These are phyloP conservation scores for Cordyceps sp. DNA, from an alignment of 2,329 filamentous ascomycete genomes.

Conservation along the genomic window DNA sequence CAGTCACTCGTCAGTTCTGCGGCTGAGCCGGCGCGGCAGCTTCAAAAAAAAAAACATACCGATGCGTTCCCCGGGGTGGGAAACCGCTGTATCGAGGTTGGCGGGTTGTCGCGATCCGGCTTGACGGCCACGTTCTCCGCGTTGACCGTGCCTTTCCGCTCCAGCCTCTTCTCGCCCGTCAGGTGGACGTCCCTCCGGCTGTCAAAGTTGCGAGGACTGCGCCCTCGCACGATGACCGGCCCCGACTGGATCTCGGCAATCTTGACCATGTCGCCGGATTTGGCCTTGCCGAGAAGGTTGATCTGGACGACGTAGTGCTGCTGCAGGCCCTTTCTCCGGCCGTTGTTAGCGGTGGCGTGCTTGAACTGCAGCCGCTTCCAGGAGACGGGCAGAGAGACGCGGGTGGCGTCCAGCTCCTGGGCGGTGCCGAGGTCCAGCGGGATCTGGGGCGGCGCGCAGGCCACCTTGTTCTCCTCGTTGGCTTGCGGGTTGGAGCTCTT, in stretches of 20 bases:
- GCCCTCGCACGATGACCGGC: slow-evolving; percentile 85
- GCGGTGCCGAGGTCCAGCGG: slow-evolving; percentile 37
- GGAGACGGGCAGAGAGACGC: slow-evolving; percentile 65
- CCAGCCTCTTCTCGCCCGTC: slow-evolving; percentile 33
- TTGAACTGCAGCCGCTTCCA: slow-evolving; percentile 95
- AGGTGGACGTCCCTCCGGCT: slow-evolving; percentile 73
- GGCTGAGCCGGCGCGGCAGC: not conserved
- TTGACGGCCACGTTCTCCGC: slow-evolving; percentile 17
- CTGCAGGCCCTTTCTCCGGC: slow-evolving; percentile 80
- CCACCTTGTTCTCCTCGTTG: slow-evolving; percentile 31
- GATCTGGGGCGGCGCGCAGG: slow-evolving; percentile 33
- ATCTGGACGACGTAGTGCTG: slow-evolving; percentile 89
- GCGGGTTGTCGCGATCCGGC: slow-evolving; percentile 15
- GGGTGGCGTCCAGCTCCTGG: slow-evolving; percentile 61
- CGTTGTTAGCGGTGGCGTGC: slow-evolving; percentile 92
- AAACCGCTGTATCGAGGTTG: slow-evolving; percentile 12
- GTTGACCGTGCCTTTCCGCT: slow-evolving; percentile 24
- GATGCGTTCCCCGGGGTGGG: slow-evolving; percentile 17
- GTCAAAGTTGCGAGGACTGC: slow-evolving; percentile 88
- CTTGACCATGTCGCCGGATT: slow-evolving; percentile 46
- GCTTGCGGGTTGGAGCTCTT: slow-evolving; percentile 53
- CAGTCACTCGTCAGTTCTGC: not conserved
- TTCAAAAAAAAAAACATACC: too few species aligned
- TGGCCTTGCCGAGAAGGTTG: slow-evolving; percentile 63
- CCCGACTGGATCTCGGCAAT: slow-evolving; percentile 80